phyloP scores from a whole-genome alignment of 495 filamentous ascomycete species.

The Xylaria palmicola region DNA sequence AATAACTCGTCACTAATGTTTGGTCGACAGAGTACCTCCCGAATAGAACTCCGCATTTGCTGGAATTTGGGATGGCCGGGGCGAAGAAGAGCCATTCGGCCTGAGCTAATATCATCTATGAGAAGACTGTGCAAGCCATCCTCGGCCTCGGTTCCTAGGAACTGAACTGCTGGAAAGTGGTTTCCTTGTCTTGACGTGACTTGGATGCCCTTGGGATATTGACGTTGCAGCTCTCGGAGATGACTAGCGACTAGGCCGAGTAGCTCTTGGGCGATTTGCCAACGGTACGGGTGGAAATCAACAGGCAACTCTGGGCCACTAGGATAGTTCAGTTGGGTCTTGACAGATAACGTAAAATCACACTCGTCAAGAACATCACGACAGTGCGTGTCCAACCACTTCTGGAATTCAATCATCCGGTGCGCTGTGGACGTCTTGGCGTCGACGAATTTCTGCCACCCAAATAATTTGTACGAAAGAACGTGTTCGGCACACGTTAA shows the following conservation, averaged over 20 bases:
- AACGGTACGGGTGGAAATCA: constrained; percentile 52
- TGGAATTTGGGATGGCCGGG: constrained; percentile 17
- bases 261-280: constrained; percentile 44
- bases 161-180: constrained; percentile 38
- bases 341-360: constrained; percentile 51
- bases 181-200: constrained; percentile 25
- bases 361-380: constrained; percentile 60
- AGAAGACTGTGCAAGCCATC: constrained; percentile 32
- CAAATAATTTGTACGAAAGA: constrained; percentile 53
- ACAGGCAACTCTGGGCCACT: constrained; percentile 47
- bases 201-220: constrained; percentile 40
- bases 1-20: constrained; percentile 16
- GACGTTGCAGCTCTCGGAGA: constrained; percentile 27
- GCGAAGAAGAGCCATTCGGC: constrained; percentile 28
- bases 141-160: constrained; percentile 40
- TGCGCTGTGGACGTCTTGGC: constrained; percentile 34
- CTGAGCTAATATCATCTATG: constrained; percentile 30
- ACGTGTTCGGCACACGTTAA: constrained; percentile 52
- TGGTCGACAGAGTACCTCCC: constrained; percentile 29
- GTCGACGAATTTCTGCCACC: constrained; percentile 46
- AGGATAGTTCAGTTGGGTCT: constrained; percentile 52
- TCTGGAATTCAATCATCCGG: constrained; percentile 45
- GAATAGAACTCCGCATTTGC: constrained; percentile 22
- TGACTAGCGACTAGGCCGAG: constrained; percentile 39
- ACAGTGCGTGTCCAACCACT: constrained; percentile 42